Percentiles rank a stretch among this genome's conserved stretches.
phyloP scores from a whole-genome alignment of 495 filamentous ascomycete species.

The Penicillium dipodomyicola region DNA sequence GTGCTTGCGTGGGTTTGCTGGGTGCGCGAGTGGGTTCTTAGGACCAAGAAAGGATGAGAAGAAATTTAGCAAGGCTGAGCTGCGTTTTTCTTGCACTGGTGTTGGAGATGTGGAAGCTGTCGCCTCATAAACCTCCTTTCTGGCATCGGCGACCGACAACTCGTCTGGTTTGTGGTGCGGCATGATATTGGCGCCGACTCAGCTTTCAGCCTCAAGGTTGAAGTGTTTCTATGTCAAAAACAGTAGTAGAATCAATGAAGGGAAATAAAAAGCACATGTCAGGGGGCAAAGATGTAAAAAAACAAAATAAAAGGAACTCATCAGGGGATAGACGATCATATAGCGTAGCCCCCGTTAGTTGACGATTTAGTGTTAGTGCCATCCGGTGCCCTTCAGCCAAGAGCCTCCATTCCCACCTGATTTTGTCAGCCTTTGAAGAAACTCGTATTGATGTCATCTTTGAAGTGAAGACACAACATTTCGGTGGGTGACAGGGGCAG shows the following conservation, averaged over 20 bases:
- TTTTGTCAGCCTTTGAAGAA: background rate
- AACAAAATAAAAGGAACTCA: constrained; percentile 5
- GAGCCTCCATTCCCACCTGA: constrained; percentile 15
- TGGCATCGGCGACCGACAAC: background rate
- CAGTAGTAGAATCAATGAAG: background rate
- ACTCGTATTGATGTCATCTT: background rate
- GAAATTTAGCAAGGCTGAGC: constrained; percentile 32
- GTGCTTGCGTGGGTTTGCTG: constrained; percentile 51
- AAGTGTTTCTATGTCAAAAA: background rate
- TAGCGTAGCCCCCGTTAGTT: constrained; percentile 16
- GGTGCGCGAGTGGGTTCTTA: constrained; percentile 30
- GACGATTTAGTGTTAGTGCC: constrained; percentile 19
- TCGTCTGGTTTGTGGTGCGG: constrained; percentile 10
- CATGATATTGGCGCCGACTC: constrained; percentile 12
- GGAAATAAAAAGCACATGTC: constrained; percentile 12
- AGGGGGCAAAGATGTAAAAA: constrained; percentile 4
- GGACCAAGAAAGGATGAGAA: constrained; percentile 29
- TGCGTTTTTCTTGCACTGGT: constrained; percentile 22
- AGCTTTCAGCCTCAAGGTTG: background rate
- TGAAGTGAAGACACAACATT: background rate
- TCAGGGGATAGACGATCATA: constrained; percentile 31
- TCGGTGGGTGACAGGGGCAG: constrained; percentile 5
- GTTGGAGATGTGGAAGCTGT: constrained; percentile 1
- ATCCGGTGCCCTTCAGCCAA: constrained; percentile 8
- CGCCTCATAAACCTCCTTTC: background rate